Evolutionary conservation across 75 land plant genomes (phyloP), one percentile per base, ranked within the genome.

Genomic region (Pinus taeda): DNA sequence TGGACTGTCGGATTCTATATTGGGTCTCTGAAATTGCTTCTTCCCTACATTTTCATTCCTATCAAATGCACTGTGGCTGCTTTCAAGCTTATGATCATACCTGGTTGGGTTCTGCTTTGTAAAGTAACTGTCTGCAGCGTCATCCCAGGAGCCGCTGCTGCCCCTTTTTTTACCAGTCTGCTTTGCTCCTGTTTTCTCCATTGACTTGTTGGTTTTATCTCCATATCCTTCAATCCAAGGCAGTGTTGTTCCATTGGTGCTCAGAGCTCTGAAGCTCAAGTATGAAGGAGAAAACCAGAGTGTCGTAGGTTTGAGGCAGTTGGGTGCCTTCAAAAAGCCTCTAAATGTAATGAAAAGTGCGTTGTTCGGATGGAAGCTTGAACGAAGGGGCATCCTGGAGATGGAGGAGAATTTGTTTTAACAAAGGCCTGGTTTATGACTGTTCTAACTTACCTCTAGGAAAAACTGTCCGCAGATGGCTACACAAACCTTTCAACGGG

Each of bases 121-220:
- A 17, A 77, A 71, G 66, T 76, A 82, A 21, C 39, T 77, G 6
- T 80, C 72, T 15, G 82, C 82, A 0, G 86, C 79, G 36, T 79
- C 79, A 59, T 89, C 83, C 90, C 86, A 81, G 0, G 88, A 76
- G 33, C 88, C 74, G n/a, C 57, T 56, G 29, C 74, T 72, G 15
- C 53, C 8, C 15, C 55, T 75, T 59, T 24, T 42, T 0, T 37
- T 33, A 11, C 61, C 17, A n/a, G 1, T 75, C 36, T 77, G 67
- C 37, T 57, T 77, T 9, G 37, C 59, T 58, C 60, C 61, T 36
- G 73, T 63, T 45, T 30, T 53, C 3, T 53, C 77, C 59, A 55
- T 13, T 29, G 62, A 71, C n/a, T 18, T 58, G 33, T 18, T 58
- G 33, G 33, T 64, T 77, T 73, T 73, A 5, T 36, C 67, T 30